Base-by-base conservation (phyloP, 2,329 filamentous ascomycete genomes). In the Cephalotrichum gorgonifer region DNA sequence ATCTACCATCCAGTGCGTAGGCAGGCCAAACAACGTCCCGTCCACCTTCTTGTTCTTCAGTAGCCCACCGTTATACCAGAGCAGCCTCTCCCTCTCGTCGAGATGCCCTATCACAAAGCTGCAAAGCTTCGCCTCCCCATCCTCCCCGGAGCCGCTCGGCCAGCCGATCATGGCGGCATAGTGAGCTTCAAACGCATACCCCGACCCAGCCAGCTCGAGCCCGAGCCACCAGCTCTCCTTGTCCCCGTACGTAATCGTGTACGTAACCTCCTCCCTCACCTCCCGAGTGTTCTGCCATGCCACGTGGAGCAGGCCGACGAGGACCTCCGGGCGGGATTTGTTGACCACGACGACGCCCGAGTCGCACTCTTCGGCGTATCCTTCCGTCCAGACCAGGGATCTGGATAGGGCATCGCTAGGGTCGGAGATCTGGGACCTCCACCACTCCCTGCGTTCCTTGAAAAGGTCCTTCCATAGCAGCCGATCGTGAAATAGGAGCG, bases 221-320 rank as follows among this genome's bases (percentile, higher is more conserved):
- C 67, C 69, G 22, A 73, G 57, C 70, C 69, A 73, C 60, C 63
- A 73, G 1, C 60, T 68, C 52, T 72, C 70, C 53, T 73, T 72
- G 35, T 73, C 70, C 0, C 70, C 70, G 22, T 72, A 65, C 0
- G 59, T 66, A 26, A 69, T 56, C 26, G 60, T 58, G 51, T 71
- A 72, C 1, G 68, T 69, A 12, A 30, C 28, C 15, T 64, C 58
- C 27, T 65, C 58, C 1, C 69, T 62, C 1, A 71, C 67, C 0
- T 51, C 54, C 7, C 61, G 54, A 1, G 63, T 64, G 47, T 73
- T 73, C 53, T 72, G 68, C 70, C 69, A 73, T 14, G 60, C 64
- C 0, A 60, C 56, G 43, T 71, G 69, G 6, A 73, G 54, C 2
- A 73, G 55, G 0, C 60, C 69, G 12, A 67, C 58, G 9, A 73